Conservation (phyloP, 352 stramenopile species). For the Blastocystis sp. region DNA sequence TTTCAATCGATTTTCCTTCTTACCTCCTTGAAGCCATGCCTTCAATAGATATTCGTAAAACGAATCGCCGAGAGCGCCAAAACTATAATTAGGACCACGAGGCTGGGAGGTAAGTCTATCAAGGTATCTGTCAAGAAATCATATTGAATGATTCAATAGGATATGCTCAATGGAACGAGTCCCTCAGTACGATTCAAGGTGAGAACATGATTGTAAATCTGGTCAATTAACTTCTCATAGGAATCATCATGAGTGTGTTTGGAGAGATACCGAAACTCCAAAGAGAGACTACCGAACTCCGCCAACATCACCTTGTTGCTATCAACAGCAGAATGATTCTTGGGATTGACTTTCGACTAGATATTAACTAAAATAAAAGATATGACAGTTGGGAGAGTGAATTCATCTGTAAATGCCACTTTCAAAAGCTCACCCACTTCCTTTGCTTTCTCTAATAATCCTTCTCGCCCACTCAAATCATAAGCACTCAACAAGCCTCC, state of each 20-base stretch:
- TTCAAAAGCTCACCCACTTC: constrained; percentile 43
- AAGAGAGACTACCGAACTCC: constrained; percentile 79
- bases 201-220: constrained; percentile 71
- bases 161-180: constrained; percentile 49
- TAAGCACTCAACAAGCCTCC: constrained; percentile 89
- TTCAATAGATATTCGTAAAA: constrained; percentile 98
- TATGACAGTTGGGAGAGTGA: not conserved
- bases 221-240: constrained; percentile 72
- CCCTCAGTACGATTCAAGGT: constrained; percentile 15
- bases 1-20: constrained; percentile 72
- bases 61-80: constrained; percentile 88
- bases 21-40: constrained; percentile 89
- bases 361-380: not conserved
- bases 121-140: constrained; percentile 4
- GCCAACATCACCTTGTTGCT: constrained; percentile 72
- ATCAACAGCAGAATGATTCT: not conserved
- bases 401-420: not conserved
- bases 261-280: constrained; percentile 79
- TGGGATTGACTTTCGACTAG: not conserved
- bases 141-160: no score
- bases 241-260: constrained; percentile 77
- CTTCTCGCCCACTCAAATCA: constrained; percentile 76
- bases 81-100: constrained; percentile 75
- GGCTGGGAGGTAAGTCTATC: constrained; percentile 1
- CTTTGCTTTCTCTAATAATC: constrained; percentile 28